phyloP scores from a whole-genome alignment of 352 stramenopile genomes.

The Plasmopara muralis region DNA sequence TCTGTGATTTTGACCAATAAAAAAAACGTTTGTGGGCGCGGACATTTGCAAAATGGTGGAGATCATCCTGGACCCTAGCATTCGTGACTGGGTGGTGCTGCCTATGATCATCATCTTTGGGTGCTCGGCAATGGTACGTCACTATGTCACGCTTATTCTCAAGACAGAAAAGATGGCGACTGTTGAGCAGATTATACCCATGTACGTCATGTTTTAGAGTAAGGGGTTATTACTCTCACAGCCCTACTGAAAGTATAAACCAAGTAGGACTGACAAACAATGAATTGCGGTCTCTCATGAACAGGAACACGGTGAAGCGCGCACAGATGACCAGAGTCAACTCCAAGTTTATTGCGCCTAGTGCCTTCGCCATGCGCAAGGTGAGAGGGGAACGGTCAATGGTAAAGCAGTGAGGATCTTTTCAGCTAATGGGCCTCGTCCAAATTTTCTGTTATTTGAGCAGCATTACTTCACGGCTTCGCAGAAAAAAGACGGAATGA shows the following conservation, averaged over 20 bases:
- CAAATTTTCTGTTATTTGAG: neutral
- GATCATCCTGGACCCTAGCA: constrained; percentile 91
- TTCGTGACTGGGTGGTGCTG: constrained; percentile 95
- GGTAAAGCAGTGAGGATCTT: neutral
- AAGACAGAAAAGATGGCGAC: constrained; percentile 77
- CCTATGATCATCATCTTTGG: constrained; percentile 95
- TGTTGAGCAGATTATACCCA: constrained; percentile 67
- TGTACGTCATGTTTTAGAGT: constrained; percentile 32
- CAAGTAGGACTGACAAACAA: neutral
- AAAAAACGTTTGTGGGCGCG: neutral
- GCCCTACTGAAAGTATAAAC: neutral
- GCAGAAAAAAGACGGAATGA: constrained; percentile 84
- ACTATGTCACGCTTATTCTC: constrained; percentile 81
- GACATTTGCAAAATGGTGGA: constrained; percentile 50
- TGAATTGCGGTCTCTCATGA: neutral
- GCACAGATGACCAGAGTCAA: constrained; percentile 83
- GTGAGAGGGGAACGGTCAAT: constrained; percentile 19
- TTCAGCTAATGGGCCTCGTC: neutral
- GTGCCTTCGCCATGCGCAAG: constrained; percentile 87
- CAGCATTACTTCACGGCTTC: constrained; percentile 84
- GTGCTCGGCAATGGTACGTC: constrained; percentile 76
- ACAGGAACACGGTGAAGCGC: constrained; percentile 81
- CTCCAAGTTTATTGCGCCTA: constrained; percentile 80
- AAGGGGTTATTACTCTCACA: too few relatives aligned
- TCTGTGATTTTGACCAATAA: constrained; percentile 8